A percentile compares a stretch with the other conserved stretches of the same genome.
These are phyloP conservation scores for Calocybe indica DNA, from an alignment of 768 basidiomycete genomes.

Conservation along the genomic window DNA sequence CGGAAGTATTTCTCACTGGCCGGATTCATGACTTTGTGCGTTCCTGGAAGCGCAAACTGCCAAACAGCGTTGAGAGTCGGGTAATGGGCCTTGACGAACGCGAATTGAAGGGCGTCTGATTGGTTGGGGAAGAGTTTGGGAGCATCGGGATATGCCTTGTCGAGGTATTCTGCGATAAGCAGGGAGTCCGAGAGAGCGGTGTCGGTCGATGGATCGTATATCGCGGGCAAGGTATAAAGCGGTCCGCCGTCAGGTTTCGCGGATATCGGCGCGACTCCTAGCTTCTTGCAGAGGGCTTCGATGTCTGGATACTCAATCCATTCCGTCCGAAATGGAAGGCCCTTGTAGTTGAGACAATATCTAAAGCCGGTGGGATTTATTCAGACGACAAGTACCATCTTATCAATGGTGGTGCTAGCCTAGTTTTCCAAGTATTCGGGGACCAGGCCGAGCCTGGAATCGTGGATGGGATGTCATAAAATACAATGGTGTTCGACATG, in stretches of 20 bases:
- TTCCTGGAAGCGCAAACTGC: slow-evolving; percentile 13
- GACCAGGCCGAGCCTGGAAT: slow-evolving; percentile 27
- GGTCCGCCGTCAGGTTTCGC: slow-evolving; percentile 18
- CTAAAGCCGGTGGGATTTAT: slow-evolving; percentile 3
- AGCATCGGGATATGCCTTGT: slow-evolving; percentile 29
- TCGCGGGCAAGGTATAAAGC: slow-evolving; percentile 32
- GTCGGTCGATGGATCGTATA: slow-evolving; percentile 28
- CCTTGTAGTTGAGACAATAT: slow-evolving; percentile 17
- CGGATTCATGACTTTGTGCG: slow-evolving; percentile 20
- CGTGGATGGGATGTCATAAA: slow-evolving; percentile 40
- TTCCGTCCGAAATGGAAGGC: slow-evolving; percentile 30
- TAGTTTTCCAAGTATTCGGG: slow-evolving; percentile 38
- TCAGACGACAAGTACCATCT: background rate
- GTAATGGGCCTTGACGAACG: slow-evolving; percentile 5
- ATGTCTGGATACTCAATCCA: slow-evolving; percentile 37
- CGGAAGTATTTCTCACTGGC: slow-evolving; percentile 28
- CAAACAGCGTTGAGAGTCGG: slow-evolving; percentile 1
- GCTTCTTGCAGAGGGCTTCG: slow-evolving; percentile 20
- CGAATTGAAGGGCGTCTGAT: slow-evolving; percentile 11
- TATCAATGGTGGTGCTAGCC: slow-evolving; percentile 21
- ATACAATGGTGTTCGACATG: background rate
- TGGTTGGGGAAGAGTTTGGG: slow-evolving; percentile 24
- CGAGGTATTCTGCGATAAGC: slow-evolving; percentile 35
- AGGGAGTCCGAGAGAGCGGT: slow-evolving; percentile 27
- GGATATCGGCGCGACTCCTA: slow-evolving; percentile 23